Conservation (phyloP, 148 eudicot genomes). For the Heliamphora exappendiculata region DNA sequence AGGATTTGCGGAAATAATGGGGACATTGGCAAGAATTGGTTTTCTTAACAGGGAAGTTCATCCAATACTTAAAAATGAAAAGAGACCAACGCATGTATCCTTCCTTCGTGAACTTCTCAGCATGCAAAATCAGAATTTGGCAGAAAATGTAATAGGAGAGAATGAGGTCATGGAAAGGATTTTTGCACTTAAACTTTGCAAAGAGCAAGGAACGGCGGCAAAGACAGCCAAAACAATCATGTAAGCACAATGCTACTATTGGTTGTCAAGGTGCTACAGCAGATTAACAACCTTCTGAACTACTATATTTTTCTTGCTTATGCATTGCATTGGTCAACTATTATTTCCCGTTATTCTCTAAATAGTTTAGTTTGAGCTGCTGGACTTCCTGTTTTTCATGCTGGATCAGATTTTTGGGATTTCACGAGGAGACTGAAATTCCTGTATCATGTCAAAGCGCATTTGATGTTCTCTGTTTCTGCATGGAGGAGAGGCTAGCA, state of each 20-base stretch:
- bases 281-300: background rate
- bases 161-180: constrained; percentile 53
- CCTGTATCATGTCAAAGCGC: constrained; percentile 67
- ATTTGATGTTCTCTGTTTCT: constrained; percentile 74
- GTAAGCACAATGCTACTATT: constrained; percentile 32
- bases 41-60: constrained; percentile 51
- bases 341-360: background rate
- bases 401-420: constrained; percentile 69
- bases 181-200: constrained; percentile 46
- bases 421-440: constrained; percentile 46
- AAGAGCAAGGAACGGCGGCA: constrained; percentile 47
- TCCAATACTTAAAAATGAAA: constrained; percentile 33
- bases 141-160: constrained; percentile 30
- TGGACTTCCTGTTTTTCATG: constrained; percentile 6
- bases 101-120: constrained; percentile 60
- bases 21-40: constrained; percentile 71
- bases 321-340: background rate
- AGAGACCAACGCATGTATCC: constrained; percentile 48
- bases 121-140: constrained; percentile 19
- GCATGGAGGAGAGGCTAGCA: constrained; percentile 83
- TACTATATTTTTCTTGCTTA: background rate
- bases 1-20: constrained; percentile 93
- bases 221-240: constrained; percentile 77
- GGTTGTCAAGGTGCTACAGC: background rate
- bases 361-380: background rate